phyloP scores from a whole-genome alignment of 192 early-diverging fungal genomes.

The Umbelopsis isabellina region DNA sequence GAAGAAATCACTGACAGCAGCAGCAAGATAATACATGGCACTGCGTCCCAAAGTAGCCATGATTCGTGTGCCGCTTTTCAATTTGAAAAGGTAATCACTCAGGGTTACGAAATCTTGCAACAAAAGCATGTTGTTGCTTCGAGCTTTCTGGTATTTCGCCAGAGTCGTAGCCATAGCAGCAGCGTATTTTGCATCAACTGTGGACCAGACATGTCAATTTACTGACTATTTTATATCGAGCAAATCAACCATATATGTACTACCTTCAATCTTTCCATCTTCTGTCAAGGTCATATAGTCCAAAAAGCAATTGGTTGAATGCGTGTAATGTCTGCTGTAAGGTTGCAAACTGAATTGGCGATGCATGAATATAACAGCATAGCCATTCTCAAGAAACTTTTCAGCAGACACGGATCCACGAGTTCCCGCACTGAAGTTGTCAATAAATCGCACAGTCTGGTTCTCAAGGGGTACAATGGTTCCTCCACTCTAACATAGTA shows the following conservation, averaged over 20 bases:
- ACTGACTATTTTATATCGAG: not conserved
- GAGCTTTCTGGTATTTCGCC: constrained; percentile 50
- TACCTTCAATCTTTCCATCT: constrained; percentile 66
- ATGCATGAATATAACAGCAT: constrained; percentile 96
- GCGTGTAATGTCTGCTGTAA: constrained; percentile 89
- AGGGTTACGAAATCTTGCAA: constrained; percentile 89
- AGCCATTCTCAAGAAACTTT: constrained; percentile 84
- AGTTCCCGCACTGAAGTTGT: constrained; percentile 97
- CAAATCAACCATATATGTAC: not conserved
- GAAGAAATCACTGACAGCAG: constrained; percentile 98
- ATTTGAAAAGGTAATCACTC: constrained; percentile 89
- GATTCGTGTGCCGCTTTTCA: constrained; percentile 73
- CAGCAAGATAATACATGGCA: constrained; percentile 96
- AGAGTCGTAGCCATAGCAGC: constrained; percentile 67
- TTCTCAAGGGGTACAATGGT: constrained; percentile 96
- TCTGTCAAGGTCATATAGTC: constrained; percentile 75
- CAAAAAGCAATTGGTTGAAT: constrained; percentile 74
- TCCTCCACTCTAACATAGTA: constrained; percentile 71
- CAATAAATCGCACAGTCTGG: constrained; percentile 97
- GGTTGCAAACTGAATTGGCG: constrained; percentile 93
- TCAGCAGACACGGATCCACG: constrained; percentile 97
- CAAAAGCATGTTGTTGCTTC: constrained; percentile 65
- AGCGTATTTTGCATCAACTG: constrained; percentile 73
- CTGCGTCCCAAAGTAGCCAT: constrained; percentile 66
- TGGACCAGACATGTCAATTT: not conserved